Percentiles rank a stretch among this genome's conserved stretches.
Evolutionary conservation across 1,284 basidiomycete species (phyloP).

Genomic region (Puccinia hordei): DNA sequence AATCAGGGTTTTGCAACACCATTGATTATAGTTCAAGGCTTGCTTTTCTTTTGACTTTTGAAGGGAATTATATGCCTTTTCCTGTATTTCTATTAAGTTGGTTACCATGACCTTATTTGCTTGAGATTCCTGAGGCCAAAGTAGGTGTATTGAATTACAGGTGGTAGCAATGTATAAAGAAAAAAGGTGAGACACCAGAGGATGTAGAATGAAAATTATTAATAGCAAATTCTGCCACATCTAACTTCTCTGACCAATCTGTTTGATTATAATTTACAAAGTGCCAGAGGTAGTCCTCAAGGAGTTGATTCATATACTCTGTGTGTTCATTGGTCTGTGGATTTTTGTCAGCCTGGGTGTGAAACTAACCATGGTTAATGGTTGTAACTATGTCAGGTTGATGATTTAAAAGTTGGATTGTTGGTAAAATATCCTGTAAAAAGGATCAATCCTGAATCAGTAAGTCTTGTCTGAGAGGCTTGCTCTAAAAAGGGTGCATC

Average conservation of each 20-base stretch:
- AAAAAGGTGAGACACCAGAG: conserved; percentile 7
- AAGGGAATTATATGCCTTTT: not conserved
- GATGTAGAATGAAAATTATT: conserved; percentile 30
- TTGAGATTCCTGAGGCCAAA: not conserved
- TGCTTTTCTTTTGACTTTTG: conserved; percentile 1
- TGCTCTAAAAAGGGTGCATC: too few relatives aligned
- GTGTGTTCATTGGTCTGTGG: conserved; percentile 34
- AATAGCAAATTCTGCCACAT: conserved; percentile 29
- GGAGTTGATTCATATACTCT: not conserved
- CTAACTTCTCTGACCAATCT: conserved; percentile 2
- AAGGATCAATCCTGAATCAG: too few relatives aligned
- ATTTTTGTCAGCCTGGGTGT: too few relatives aligned
- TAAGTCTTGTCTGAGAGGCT: too few relatives aligned
- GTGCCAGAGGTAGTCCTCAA: conserved; percentile 51
- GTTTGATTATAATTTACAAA: too few relatives aligned
- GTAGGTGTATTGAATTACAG: conserved; percentile 5
- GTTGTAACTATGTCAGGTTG: too few relatives aligned
- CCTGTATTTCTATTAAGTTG: not conserved
- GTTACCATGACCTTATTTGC: not conserved
- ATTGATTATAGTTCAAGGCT: not conserved
- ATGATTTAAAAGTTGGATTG: too few relatives aligned
- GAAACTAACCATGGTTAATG: too few relatives aligned
- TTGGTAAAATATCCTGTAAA: too few relatives aligned
- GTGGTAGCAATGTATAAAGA: conserved; percentile 31
- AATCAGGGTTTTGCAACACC: not conserved